A percentile compares a stretch with the other conserved stretches of the same genome.
Evolutionary conservation across 2,329 filamentous ascomycete genomes (phyloP).

Genomic region (Colletotrichum tropicicola): DNA sequence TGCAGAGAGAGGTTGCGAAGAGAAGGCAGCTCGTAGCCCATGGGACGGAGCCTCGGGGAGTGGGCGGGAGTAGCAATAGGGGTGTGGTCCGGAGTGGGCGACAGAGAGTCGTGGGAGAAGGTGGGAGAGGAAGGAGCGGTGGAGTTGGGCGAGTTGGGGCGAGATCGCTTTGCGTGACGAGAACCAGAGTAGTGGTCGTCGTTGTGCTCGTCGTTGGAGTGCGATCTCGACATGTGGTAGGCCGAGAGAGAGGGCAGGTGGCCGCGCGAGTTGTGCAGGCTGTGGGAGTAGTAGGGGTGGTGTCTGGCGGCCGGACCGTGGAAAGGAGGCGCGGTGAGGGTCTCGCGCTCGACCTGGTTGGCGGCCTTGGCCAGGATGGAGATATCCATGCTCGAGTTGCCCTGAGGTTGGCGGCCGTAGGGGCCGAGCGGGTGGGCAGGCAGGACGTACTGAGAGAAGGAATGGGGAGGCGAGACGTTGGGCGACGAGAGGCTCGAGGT

Average conservation of each 20-base stretch:
- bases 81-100: constrained; percentile 97
- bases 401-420: constrained; percentile 48
- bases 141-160: constrained; percentile 93
- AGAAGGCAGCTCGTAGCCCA: constrained; percentile 83
- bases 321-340: constrained; percentile 47
- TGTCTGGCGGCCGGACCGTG: constrained; percentile 57
- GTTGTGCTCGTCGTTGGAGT: constrained; percentile 80
- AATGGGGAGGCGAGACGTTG: constrained; percentile 94
- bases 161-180: constrained; percentile 84
- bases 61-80: constrained; percentile 96
- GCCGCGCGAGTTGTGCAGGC: constrained; percentile 59
- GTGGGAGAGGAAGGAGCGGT: constrained; percentile 96
- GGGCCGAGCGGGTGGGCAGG: constrained; percentile 50
- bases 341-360: constrained; percentile 70
- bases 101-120: constrained; percentile 94
- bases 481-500: constrained; percentile 89
- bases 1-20: constrained; percentile 72
- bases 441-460: constrained; percentile 76
- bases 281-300: constrained; percentile 63
- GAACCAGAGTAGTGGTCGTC: constrained; percentile 79
- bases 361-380: constrained; percentile 69
- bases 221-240: constrained; percentile 94
- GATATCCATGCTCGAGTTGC: constrained; percentile 57
- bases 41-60: constrained; percentile 88
- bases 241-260: constrained; percentile 81